Conservation (phyloP, 257 asterid species). For the Thymus quinquecostatus region DNA sequence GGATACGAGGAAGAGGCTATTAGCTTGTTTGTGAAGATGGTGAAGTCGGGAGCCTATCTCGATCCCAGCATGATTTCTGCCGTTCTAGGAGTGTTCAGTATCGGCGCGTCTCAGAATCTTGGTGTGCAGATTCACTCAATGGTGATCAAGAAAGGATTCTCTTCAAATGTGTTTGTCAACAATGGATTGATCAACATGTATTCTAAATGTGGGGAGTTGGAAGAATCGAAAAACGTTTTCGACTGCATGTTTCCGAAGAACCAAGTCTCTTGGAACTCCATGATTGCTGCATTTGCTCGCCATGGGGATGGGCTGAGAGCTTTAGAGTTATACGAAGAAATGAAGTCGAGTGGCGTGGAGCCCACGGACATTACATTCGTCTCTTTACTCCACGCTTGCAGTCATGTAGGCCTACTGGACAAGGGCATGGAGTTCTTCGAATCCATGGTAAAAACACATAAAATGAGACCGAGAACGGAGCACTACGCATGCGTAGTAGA, state of each 20-base stretch:
- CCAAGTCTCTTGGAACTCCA: slow-evolving; percentile 83
- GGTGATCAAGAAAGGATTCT: slow-evolving; percentile 63
- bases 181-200: slow-evolving; percentile 89
- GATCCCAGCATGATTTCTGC: slow-evolving; percentile 71
- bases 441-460: slow-evolving; percentile 54
- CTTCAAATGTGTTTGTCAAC: slow-evolving; percentile 52
- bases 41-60: slow-evolving; percentile 50
- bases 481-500: slow-evolving; percentile 83
- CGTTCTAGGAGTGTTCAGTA: slow-evolving; percentile 66
- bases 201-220: slow-evolving; percentile 77
- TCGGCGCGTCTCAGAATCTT: slow-evolving; percentile 56
- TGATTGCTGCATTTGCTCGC: slow-evolving; percentile 86
- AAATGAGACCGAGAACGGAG: slow-evolving; percentile 73
- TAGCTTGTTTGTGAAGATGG: slow-evolving; percentile 63
- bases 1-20: slow-evolving; percentile 83
- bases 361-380: slow-evolving; percentile 81
- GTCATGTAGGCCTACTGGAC: slow-evolving; percentile 67
- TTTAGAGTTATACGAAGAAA: slow-evolving; percentile 54
- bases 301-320: slow-evolving; percentile 70
- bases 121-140: slow-evolving; percentile 80
- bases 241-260: slow-evolving; percentile 49
- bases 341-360: slow-evolving; percentile 49
- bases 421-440: slow-evolving; percentile 74
- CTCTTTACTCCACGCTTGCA: slow-evolving; percentile 83
- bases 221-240: slow-evolving; percentile 59